phyloP scores from a whole-genome alignment of 1,284 basidiomycete genomes.

The Cutaneotrichosporon sp. region DNA sequence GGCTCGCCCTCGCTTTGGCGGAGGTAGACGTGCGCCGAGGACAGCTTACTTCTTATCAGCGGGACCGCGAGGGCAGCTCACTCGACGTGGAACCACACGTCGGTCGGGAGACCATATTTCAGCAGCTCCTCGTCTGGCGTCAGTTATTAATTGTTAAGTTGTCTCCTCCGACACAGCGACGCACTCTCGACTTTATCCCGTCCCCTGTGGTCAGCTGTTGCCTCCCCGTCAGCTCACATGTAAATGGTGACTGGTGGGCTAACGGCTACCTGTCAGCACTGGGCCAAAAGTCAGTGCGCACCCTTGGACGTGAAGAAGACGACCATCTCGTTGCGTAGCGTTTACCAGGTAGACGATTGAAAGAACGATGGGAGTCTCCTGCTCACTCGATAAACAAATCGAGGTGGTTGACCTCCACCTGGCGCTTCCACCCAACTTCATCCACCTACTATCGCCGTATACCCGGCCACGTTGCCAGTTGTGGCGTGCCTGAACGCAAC shows the following conservation, averaged over 20 bases:
- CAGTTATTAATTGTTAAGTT: background rate
- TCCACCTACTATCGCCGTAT: background rate
- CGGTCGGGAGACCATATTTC: constrained; percentile 66
- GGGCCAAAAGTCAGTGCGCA: constrained; percentile 21
- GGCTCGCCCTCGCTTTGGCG: constrained; percentile 71
- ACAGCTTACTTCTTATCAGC: constrained; percentile 64
- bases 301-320: constrained; percentile 56
- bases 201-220: constrained; percentile 54
- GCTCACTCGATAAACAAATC: too few species aligned
- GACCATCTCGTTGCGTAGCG: constrained; percentile 51
- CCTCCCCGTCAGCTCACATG: constrained; percentile 53
- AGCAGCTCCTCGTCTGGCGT: constrained; percentile 83
- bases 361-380: too few species aligned
- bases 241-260: constrained; percentile 71
- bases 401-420: constrained; percentile 9
- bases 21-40: constrained; percentile 90
- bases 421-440: too few species aligned
- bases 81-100: constrained; percentile 59
- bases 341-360: background rate
- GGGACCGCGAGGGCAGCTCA: constrained; percentile 3
- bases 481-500: too few species aligned
- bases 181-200: constrained; percentile 93
- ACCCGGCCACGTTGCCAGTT: constrained; percentile 2
- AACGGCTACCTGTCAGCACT: constrained; percentile 38
- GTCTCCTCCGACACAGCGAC: constrained; percentile 36